Evolutionary conservation across 768 basidiomycete genomes (phyloP).

Genomic region (Leucocoprinus birnbaumii): DNA sequence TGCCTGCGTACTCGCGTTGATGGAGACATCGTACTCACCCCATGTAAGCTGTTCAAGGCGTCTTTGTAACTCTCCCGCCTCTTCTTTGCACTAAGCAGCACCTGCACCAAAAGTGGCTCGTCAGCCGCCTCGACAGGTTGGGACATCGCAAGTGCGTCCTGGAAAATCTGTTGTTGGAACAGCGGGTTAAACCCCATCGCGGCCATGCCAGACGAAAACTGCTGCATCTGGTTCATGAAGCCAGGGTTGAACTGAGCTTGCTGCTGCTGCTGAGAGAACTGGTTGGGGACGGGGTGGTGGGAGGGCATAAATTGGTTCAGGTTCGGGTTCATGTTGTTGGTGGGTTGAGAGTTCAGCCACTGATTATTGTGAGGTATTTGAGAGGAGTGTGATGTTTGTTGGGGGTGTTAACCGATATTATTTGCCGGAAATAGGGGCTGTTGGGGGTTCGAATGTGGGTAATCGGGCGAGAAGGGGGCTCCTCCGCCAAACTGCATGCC

Average conservation of each 20-base stretch:
- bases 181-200: conserved; percentile 36
- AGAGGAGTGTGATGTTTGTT: conserved; percentile 7
- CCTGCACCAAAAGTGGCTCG: conserved; percentile 55
- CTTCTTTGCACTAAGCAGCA: conserved; percentile 36
- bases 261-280: conserved; percentile 22
- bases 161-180: conserved; percentile 51
- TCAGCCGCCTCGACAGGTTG: conserved; percentile 54
- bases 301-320: background rate
- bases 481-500: background rate
- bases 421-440: conserved; percentile 7
- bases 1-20: conserved; percentile 16
- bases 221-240: conserved; percentile 33
- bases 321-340: conserved; percentile 5
- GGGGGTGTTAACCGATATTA: conserved; percentile 6
- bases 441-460: background rate
- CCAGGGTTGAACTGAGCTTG: conserved; percentile 30
- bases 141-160: conserved; percentile 52
- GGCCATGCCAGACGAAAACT: conserved; percentile 28
- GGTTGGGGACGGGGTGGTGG: background rate
- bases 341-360: conserved; percentile 6
- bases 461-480: background rate
- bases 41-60: conserved; percentile 65
- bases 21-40: conserved; percentile 38
- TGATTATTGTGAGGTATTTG: conserved; percentile 5
- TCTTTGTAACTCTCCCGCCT: conserved; percentile 55